Conservation (phyloP, 2,329 filamentous ascomycete genomes). For the Thermomyces lanuginosus region DNA sequence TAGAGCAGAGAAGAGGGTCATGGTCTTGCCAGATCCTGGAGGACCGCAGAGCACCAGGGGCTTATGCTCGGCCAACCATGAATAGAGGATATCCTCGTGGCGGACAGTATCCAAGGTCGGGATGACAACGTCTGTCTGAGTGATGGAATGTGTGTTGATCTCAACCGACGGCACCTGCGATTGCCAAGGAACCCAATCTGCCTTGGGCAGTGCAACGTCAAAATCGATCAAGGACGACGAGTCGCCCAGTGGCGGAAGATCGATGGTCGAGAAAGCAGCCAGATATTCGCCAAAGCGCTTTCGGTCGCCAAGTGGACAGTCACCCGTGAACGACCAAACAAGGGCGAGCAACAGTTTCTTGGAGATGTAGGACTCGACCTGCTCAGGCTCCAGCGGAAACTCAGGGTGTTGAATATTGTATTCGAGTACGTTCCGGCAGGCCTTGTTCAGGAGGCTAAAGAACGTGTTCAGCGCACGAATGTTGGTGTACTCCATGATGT, state of each 20-base stretch:
- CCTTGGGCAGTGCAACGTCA: constrained; percentile 71
- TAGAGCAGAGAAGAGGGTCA: constrained; percentile 96
- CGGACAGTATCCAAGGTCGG: constrained; percentile 93
- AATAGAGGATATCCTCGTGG: constrained; percentile 98
- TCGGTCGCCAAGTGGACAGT: constrained; percentile 75
- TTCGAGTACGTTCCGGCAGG: constrained; percentile 79
- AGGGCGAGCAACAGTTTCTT: constrained; percentile 88
- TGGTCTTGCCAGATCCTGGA: constrained; percentile 97
- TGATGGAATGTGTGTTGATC: constrained; percentile 95
- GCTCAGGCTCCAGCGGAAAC: constrained; percentile 79
- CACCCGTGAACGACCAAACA: constrained; percentile 90
- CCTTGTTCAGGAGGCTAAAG: constrained; percentile 91
- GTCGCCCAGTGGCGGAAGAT: constrained; percentile 63
- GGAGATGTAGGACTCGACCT: constrained; percentile 73
- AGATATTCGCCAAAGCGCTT: constrained; percentile 80
- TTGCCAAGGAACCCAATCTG: constrained; percentile 87
- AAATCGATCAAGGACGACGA: constrained; percentile 85
- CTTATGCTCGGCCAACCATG: constrained; percentile 97
- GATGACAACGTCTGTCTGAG: constrained; percentile 95
- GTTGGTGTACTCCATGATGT: constrained; percentile 97
- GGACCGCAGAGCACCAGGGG: constrained; percentile 90
- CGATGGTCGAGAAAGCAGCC: constrained; percentile 66
- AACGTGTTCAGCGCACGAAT: constrained; percentile 81
- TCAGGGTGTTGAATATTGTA: constrained; percentile 92
- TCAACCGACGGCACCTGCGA: constrained; percentile 87